Evolutionary conservation across 2,329 filamentous ascomycete species (phyloP), one percentile per base, ranked within the genome.

Genomic region (Escovopsis sp.): DNA sequence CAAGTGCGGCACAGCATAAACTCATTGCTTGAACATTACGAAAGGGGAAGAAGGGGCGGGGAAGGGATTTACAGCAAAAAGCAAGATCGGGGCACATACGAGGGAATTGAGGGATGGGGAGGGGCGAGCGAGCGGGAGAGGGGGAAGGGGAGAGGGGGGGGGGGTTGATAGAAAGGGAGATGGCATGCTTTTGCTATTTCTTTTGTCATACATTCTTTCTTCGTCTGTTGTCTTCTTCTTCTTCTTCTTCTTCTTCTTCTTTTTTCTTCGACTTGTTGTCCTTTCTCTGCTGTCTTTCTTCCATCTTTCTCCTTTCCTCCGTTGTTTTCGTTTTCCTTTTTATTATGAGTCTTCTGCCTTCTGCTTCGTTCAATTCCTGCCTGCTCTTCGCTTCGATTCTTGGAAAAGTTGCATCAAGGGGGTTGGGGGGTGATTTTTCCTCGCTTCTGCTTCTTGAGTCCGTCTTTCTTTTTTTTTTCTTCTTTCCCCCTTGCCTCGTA

Each of bases 101-200:
- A 34, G 20, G 20, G 20, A 34, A 7, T 34, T 7, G 9, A 12
- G 10, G 13, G 13, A 13, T 34, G 10, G 32, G 20, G 20, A 20
- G 20, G 20, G 6, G 4, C 4, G 20, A 20, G 20, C 31, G 10
- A 33, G 7, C 7, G 14, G 12, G 32, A 20, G 20, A 20, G 35
- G 33, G 11, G 2, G 33, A 13, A 20, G 20, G n/a, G 15, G 31
- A 29, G 42, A 40, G 43, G 43, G 40, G 44, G 42, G 39, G 43
- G 43, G 40, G 44, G 39, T 12, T 20, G 30, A n/a, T 20, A 10
- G 37, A 24, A 16, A 39, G 20, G 9, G 29, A 32, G 40, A 29
- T 24, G 20, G 20, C 20, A 20, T 20, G 20, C 20, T 20, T 20
- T 20, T 20, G 20, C 20, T 20, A 20, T 20, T 20, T 20, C 20